These are phyloP conservation scores for Cicer yamashitae DNA, from an alignment of 306 rosid species.

Conservation along the genomic window DNA sequence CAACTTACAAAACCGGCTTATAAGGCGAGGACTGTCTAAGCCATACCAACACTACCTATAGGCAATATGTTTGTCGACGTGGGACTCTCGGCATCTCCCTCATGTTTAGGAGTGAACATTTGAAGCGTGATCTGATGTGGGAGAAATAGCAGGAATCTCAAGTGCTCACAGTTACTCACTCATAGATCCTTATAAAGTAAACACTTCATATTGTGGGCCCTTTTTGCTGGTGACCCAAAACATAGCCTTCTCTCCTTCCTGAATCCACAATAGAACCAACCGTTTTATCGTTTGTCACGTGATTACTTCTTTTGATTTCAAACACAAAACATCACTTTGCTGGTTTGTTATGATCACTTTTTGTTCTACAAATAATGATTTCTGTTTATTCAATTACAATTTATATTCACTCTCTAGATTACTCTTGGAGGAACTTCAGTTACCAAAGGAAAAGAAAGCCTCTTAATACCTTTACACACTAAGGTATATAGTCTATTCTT, in stretches of 20 bases:
- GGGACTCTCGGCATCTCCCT: not conserved
- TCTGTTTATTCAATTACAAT: constrained; percentile 6
- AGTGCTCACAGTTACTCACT: not conserved
- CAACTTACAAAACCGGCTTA: not conserved
- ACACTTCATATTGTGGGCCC: not conserved
- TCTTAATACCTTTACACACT: constrained; percentile 68
- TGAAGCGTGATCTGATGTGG: not conserved
- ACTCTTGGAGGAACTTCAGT: constrained; percentile 64
- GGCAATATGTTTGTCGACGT: not conserved
- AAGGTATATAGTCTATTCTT: constrained; percentile 58
- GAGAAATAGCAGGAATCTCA: not conserved
- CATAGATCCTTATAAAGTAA: not conserved
- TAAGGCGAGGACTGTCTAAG: not conserved
- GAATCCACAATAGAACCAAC: not conserved
- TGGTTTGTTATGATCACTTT: constrained; percentile 2
- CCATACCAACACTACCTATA: not conserved
- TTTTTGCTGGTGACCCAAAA: not conserved
- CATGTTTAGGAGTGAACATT: not conserved
- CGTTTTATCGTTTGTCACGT: not conserved
- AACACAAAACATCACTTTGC: not conserved
- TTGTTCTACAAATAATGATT: constrained; percentile 25
- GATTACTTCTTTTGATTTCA: constrained; percentile 22
- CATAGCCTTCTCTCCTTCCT: not conserved
- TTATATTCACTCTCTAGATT: constrained; percentile 52
- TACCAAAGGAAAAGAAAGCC: constrained; percentile 75